Conservation (phyloP, 2,329 filamentous ascomycete species). For the Ceratocystis destructans region DNA sequence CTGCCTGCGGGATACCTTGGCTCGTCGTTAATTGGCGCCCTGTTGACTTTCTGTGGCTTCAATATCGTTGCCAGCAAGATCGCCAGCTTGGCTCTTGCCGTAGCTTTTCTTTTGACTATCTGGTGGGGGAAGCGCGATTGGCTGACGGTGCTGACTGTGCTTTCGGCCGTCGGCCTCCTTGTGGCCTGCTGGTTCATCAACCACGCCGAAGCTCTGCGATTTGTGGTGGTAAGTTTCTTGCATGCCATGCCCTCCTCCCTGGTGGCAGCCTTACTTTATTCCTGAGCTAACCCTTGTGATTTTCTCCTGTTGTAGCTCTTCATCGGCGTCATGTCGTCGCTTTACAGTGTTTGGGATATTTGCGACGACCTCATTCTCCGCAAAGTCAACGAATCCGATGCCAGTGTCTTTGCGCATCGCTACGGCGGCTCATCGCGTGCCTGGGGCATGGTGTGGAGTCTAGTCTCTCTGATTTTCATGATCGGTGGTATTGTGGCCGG, state of each 20-base stretch:
- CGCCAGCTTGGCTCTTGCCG: constrained; percentile 58
- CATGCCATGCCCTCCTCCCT: background rate
- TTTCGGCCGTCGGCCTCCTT: constrained; percentile 56
- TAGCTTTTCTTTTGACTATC: constrained; percentile 62
- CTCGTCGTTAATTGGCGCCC: constrained; percentile 59
- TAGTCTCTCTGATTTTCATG: constrained; percentile 61
- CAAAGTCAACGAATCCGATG: constrained; percentile 68
- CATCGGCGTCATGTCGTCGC: constrained; percentile 67
- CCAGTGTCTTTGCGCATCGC: constrained; percentile 61
- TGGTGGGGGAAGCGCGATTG: constrained; percentile 73
- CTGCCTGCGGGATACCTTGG: constrained; percentile 68
- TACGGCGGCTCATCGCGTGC: constrained; percentile 70
- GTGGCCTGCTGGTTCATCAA: constrained; percentile 69
- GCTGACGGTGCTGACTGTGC: constrained; percentile 58
- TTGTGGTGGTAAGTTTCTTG: constrained; percentile 44
- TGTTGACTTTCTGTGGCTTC: constrained; percentile 69
- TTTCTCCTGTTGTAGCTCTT: constrained; percentile 40
- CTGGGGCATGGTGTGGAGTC: constrained; percentile 67
- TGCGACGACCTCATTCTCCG: constrained; percentile 69
- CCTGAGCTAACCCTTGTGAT: background rate
- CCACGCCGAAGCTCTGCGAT: constrained; percentile 59
- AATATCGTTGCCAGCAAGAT: constrained; percentile 69
- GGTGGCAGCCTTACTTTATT: background rate
- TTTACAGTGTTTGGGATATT: constrained; percentile 77
- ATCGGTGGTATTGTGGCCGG: constrained; percentile 59